These are phyloP conservation scores for Imleria badia DNA, from an alignment of 768 basidiomycete species.

Conservation along the genomic window DNA sequence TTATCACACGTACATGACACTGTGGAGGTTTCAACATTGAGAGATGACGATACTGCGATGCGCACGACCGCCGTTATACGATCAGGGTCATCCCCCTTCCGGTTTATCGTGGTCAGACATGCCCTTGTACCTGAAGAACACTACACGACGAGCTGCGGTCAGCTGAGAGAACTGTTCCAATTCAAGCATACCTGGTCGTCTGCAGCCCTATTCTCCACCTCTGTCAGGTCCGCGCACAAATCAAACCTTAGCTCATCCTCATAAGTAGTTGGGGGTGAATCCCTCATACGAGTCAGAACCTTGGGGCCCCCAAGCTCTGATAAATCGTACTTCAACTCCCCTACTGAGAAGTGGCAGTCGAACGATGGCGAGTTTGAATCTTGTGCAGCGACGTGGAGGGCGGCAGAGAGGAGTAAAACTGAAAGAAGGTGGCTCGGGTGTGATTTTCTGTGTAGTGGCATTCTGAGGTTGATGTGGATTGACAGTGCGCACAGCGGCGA, in stretches of 20 bases:
- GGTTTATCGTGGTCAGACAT: slow-evolving; percentile 69
- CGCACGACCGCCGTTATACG: slow-evolving; percentile 75
- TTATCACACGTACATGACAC: slow-evolving; percentile 39
- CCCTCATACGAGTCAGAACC: slow-evolving; percentile 47
- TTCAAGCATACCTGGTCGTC: slow-evolving; percentile 64
- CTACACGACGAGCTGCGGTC: slow-evolving; percentile 37
- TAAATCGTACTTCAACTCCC: slow-evolving; percentile 58
- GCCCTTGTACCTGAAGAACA: slow-evolving; percentile 68
- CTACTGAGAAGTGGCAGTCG: slow-evolving; percentile 49
- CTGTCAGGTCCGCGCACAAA: slow-evolving; percentile 60
- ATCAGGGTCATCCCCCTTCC: slow-evolving; percentile 52
- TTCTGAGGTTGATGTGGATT: slow-evolving; percentile 11
- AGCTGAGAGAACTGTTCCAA: background rate
- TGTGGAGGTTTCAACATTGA: slow-evolving; percentile 26
- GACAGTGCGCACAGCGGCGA: background rate
- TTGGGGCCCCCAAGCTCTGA: slow-evolving; percentile 53
- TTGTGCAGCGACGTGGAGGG: slow-evolving; percentile 34
- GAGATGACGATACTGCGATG: slow-evolving; percentile 46
- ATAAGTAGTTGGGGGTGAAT: slow-evolving; percentile 63
- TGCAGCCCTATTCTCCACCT: slow-evolving; percentile 44
- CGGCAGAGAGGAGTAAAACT: slow-evolving; percentile 17
- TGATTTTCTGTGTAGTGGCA: slow-evolving; percentile 20
- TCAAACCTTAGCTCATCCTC: slow-evolving; percentile 63
- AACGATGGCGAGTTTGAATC: slow-evolving; percentile 44
- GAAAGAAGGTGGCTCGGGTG: slow-evolving; percentile 9